Percentiles rank a stretch among this genome's conserved stretches.
Evolutionary conservation across 306 rosid genomes (phyloP).

Genomic region (Vigna radiata): DNA sequence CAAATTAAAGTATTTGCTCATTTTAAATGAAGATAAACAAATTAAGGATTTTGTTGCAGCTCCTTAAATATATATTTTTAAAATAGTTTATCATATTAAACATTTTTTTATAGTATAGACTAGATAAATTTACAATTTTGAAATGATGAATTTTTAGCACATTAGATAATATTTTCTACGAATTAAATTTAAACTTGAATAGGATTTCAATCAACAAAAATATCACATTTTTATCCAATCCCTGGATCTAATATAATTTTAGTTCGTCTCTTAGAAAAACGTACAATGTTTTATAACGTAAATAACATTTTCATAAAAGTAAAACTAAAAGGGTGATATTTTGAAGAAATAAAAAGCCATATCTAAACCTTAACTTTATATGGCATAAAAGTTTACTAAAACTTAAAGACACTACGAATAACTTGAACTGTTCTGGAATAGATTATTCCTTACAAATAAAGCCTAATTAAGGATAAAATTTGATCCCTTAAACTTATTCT

Average conservation of each 20-base stretch:
- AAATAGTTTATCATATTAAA: not conserved
- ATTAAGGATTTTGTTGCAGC: not conserved
- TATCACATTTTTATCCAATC: not conserved
- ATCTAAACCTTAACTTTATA: not conserved
- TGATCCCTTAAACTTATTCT: not conserved
- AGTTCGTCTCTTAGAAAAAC: not conserved
- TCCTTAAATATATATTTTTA: not conserved
- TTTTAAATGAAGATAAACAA: no score
- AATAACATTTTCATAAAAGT: not conserved
- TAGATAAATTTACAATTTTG: not conserved
- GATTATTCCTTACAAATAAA: constrained; percentile 2
- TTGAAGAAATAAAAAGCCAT: not conserved
- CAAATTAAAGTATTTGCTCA: no score
- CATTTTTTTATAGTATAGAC: not conserved
- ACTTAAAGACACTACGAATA: not conserved
- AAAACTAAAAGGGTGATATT: not conserved
- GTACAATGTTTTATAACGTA: not conserved
- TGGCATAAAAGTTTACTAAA: not conserved
- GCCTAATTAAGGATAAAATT: not conserved
- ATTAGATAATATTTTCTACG: not conserved
- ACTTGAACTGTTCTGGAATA: constrained; percentile 1
- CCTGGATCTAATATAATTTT: not conserved
- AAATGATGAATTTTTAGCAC: not conserved
- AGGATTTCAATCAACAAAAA: not conserved
- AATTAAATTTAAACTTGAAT: not conserved